Evolutionary conservation across 495 filamentous ascomycete genomes (phyloP).

Genomic region (Xanthoparmelia taractica): DNA sequence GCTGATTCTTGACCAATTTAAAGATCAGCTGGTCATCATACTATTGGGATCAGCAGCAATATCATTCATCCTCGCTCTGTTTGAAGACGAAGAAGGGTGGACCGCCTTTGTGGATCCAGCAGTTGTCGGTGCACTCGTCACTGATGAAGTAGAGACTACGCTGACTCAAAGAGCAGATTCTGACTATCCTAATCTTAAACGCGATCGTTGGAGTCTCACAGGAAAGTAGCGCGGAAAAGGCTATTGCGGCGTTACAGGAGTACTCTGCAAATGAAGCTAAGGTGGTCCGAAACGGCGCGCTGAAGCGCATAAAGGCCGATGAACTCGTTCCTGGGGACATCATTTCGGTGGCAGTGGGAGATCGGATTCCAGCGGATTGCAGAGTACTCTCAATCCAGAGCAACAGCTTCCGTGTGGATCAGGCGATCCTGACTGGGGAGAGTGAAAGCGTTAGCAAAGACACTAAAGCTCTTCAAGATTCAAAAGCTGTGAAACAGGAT

Average conservation of each 20-base stretch:
- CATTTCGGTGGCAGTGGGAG: constrained; percentile 80
- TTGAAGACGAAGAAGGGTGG: constrained; percentile 89
- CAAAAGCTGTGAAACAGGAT: constrained; percentile 91
- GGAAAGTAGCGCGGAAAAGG: constrained; percentile 97
- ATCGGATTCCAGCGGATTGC: constrained; percentile 96
- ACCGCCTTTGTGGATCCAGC: constrained; percentile 97
- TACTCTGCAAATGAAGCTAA: constrained; percentile 98
- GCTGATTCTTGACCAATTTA: constrained; percentile 96
- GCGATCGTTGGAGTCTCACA: constrained; percentile 96
- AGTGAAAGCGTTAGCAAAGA: constrained; percentile 96
- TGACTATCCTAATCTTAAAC: constrained; percentile 95
- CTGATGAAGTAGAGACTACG: constrained; percentile 5
- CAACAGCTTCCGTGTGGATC: constrained; percentile 93
- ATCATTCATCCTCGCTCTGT: constrained; percentile 87
- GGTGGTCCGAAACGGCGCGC: constrained; percentile 69
- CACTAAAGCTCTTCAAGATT: constrained; percentile 57
- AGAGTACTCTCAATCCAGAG: constrained; percentile 83
- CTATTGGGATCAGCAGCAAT: constrained; percentile 88
- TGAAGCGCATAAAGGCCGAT: constrained; percentile 79
- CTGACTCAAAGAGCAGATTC: constrained; percentile 53
- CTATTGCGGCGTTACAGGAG: constrained; percentile 96
- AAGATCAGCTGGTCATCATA: constrained; percentile 97
- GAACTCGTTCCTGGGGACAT: constrained; percentile 95
- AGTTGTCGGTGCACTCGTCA: constrained; percentile 55
- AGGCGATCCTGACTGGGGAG: constrained; percentile 96